phyloP scores from a whole-genome alignment of 305 asterid species.

The Andrographis paniculata region DNA sequence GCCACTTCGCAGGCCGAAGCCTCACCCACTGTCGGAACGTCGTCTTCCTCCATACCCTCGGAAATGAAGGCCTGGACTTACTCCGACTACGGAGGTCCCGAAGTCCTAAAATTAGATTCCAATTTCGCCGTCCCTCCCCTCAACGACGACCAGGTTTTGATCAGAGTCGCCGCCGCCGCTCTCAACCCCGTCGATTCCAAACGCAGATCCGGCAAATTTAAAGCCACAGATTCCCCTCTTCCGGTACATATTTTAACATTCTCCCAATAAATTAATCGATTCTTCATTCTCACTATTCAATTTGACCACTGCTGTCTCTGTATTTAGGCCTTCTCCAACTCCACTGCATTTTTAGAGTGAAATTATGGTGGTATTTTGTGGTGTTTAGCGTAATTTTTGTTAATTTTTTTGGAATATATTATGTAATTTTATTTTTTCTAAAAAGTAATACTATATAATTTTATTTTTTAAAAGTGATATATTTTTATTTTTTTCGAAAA shows the following conservation, averaged over 20 bases:
- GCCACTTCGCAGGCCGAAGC: conserved; percentile 51
- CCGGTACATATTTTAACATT: conserved; percentile 37
- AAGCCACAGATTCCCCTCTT: conserved; percentile 92
- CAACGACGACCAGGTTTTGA: conserved; percentile 71
- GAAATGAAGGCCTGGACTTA: conserved; percentile 90
- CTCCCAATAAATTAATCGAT: background rate
- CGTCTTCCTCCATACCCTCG: conserved; percentile 43
- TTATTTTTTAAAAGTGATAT: too few relatives aligned
- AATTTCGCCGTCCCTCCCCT: conserved; percentile 56
- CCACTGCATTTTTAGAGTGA: too few relatives aligned
- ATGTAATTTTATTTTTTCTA: too few relatives aligned
- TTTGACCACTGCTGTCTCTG: too few relatives aligned
- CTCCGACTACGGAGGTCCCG: conserved; percentile 68
- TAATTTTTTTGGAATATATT: too few relatives aligned
- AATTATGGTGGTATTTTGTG: too few relatives aligned
- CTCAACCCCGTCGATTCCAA: conserved; percentile 90
- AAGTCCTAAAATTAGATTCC: conserved; percentile 60
- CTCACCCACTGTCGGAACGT: conserved; percentile 19
- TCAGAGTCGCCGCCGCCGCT: conserved; percentile 85
- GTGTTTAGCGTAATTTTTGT: too few relatives aligned
- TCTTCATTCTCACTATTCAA: background rate
- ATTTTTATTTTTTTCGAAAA: too few relatives aligned
- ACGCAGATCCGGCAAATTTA: conserved; percentile 66
- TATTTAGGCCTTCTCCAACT: too few relatives aligned
- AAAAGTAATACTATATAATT: too few relatives aligned